Evolutionary conservation across 164 flowering plant species (phyloP), one percentile per base, ranked within the genome.

Genomic region (grape (Vitis vinifera)): DNA sequence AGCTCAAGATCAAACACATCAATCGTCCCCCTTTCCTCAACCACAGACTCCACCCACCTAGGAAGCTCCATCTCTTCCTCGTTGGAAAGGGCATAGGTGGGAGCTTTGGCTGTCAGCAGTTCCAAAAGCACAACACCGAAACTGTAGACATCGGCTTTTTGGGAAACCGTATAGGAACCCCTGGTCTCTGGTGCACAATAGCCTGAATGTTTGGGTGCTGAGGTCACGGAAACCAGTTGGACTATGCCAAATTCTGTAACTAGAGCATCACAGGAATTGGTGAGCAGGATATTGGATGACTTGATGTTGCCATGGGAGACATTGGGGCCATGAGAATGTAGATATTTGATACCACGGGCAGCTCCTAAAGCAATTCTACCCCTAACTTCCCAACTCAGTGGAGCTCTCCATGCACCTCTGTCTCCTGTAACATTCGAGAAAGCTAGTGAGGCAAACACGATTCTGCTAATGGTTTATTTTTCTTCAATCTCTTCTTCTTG

Each of bases 21-120:
- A n/a, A 89, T 87, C 4, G 93, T 85, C 93, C 93, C 86, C 55
- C 86, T 89, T 60, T 88, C 92, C 44, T 90, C 56, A 1, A 88
- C 93, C 1, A 88, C 93, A 9, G 93, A 89, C 62, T 84, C 79
- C 48, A 89, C 93, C 93, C 93, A 89, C 31, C 87, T 77, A 7
- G 90, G 90, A 6, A 89, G 82, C 66, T 89, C 89, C 9, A 84
- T 72, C 53, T 79, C 79, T 19, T 80, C 86, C 27, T 84, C 86
- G 8, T 68, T 73, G 13, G 37, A 29, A n/a, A 87, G 86, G 0
- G 84, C 71, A 62, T 82, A 68, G 30, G 77, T 62, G 1, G 91
- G 89, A 14, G 84, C 71, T 69, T 86, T 89, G 2, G 89, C 94
- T 2, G 94, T 89, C 65, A 89, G 81, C 72, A 89, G 68, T 66